Evolutionary conservation across 768 basidiomycete species (phyloP), one percentile per base, ranked within the genome.

Genomic region (Hygrocybe coccinea): DNA sequence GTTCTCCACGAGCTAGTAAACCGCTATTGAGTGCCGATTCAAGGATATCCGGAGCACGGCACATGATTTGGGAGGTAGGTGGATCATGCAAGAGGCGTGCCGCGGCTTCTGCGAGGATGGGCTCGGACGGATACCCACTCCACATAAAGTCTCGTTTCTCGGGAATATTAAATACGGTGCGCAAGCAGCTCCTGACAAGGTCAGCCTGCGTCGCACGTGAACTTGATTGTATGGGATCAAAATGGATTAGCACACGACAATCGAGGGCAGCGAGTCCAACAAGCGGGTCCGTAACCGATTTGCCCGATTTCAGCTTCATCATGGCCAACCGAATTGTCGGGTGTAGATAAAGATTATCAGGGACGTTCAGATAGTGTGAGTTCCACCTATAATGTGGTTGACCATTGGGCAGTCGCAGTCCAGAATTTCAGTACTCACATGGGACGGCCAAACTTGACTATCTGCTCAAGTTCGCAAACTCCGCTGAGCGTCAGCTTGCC

Each of bases 91-190:
- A 36, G 50, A 51, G 50, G 50, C 50, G 50, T 51, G 50, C 50
- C 10, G 50, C 50, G 17, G 50, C 50, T 22, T 51, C 50, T 17
- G 50, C 50, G 24, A 51, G 50, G 25, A 51, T 36, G 35, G 50
- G 50, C 50, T 51, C 50, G 4, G 50, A 51, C 15, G 50, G 50
- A 51, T 51, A 51, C 35, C 50, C 50, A 33, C 34, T 51, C 50
- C 17, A 37, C 34, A 36, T 37, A 25, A 29, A 33, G 29, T 51
- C 5, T 3, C 50, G 22, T 5, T 17, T n/a, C n/a, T 17, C n/a
- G 15, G 25, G 34, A 51, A 51, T 51, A 51, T 51, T 48, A 48
- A 48, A 48, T 48, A 48, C 24, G 46, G 25, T 29, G 25, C 46
- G 46, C 46, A 48, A 5, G 19, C 4, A 22, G n/a, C 12, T 24